Evolutionary conservation across 805 yeast genomes (phyloP).

Genomic region (Teunomyces aglyptinius): DNA sequence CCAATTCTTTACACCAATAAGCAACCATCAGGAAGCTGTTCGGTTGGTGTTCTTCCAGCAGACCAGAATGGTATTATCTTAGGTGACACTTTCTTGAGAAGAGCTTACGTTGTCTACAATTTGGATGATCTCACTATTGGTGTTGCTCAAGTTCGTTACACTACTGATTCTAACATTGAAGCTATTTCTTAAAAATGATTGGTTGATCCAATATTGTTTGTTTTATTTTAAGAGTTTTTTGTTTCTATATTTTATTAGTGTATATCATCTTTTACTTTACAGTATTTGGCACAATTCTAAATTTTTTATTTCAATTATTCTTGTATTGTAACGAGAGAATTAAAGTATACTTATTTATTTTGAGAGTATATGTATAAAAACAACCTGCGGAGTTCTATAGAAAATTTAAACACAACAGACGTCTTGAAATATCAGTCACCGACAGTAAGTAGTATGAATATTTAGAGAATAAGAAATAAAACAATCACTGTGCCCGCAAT

Average conservation of each 20-base stretch:
- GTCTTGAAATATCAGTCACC: too few relatives aligned
- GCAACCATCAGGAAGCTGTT: neutral
- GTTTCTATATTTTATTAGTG: neutral
- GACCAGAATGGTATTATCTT: conserved; percentile 18
- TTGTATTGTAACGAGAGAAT: too few relatives aligned
- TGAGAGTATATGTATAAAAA: too few relatives aligned
- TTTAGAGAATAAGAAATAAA: too few relatives aligned
- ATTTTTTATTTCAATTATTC: too few relatives aligned
- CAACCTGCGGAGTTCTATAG: too few relatives aligned
- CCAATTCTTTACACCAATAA: neutral
- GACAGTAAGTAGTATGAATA: too few relatives aligned
- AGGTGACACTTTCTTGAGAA: conserved; percentile 55
- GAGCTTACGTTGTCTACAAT: conserved; percentile 56
- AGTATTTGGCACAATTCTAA: too few relatives aligned
- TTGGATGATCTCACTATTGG: conserved; percentile 44
- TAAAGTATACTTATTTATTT: too few relatives aligned
- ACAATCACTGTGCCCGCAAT: too few relatives aligned
- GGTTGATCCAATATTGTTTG: neutral
- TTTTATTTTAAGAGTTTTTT: neutral
- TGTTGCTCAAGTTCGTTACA: conserved; percentile 45
- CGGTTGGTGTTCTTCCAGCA: neutral
- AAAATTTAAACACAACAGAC: too few relatives aligned
- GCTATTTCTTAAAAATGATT: conserved; percentile 3
- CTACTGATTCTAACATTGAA: conserved; percentile 13
- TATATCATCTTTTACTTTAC: too few relatives aligned